phyloP scores from a whole-genome alignment of 345 rosid genomes.

The Linum usitatissimum region DNA sequence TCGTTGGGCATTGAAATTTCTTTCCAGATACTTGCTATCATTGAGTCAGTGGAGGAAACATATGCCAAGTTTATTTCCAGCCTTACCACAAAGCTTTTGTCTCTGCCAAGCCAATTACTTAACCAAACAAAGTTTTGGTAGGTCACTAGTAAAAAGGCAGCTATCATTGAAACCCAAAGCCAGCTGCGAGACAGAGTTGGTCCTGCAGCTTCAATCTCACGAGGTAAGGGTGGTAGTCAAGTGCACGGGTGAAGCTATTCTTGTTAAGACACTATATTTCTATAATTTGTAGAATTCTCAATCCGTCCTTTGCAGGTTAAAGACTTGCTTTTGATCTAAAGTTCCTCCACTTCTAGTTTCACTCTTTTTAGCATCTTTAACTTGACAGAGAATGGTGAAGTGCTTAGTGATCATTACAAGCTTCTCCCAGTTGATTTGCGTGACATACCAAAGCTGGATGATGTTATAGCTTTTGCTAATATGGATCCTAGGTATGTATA shows the following conservation, averaged over 20 bases:
- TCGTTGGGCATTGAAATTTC: neutral
- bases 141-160: slow-evolving; percentile 89
- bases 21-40: neutral
- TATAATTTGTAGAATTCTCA: too few relatives aligned
- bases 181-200: slow-evolving; percentile 71
- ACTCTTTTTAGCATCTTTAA: slow-evolving; percentile 2
- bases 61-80: slow-evolving; percentile 1
- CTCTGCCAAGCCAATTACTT: slow-evolving; percentile 2
- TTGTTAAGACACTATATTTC: neutral
- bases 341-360: slow-evolving; percentile 6
- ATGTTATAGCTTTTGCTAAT: slow-evolving; percentile 54
- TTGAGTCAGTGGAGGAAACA: neutral
- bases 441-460: slow-evolving; percentile 54
- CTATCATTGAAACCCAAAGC: slow-evolving; percentile 47
- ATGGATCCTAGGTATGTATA: slow-evolving; percentile 74
- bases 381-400: slow-evolving; percentile 77
- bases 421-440: slow-evolving; percentile 83
- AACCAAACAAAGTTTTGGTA: slow-evolving; percentile 13
- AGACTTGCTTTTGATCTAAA: neutral
- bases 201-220: slow-evolving; percentile 54
- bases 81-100: slow-evolving; percentile 1
- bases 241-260: neutral
- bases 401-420: slow-evolving; percentile 78
- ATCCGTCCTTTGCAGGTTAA: too few relatives aligned
- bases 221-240: slow-evolving; percentile 30